Base-by-base conservation (phyloP, 805 yeast species). In the Pichia californica region DNA sequence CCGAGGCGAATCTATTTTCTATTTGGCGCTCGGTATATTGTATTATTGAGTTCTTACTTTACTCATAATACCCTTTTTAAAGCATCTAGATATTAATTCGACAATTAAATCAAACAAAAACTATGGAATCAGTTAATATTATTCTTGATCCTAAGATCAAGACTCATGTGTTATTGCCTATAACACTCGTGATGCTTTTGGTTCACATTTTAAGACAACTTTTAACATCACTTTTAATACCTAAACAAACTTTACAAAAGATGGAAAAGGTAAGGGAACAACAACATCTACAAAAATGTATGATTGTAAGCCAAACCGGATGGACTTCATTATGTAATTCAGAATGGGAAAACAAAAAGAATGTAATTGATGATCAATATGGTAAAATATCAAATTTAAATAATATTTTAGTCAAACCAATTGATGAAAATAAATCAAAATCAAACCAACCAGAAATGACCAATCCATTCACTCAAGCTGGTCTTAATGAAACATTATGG, bases 81-180 rank as follows among this genome's bases (percentile, higher is more conserved):
- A n/a, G n/a, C n/a, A n/a, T n/a, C n/a, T n/a, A n/a, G n/a, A n/a
- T n/a, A n/a, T n/a, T n/a, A n/a, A n/a, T n/a, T 9, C 2, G 9
- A 23, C 25, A 2, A 23, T 23, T 3, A 23, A 7, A 23, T 7
- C 9, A 7, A 23, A 23, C 25, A 7, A 23, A 31, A 7, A 32
- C 29, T 33, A 47, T 45, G 45, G 36, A 40, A 16, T 52, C 51
- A 26, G 76, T 80, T 2, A 83, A 79, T 42, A 61, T 83, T 18
- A 63, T 80, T 14, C 67, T 91, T 36, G 98, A 91, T 57, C 95
- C 96, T 5, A 74, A 77, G 42, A 69, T 93, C 48, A 82, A 84
- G 59, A 75, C 79, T 54, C 91, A 98, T 97, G 98, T 88, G 26
- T 68, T 93, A 15, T 61, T 88, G 29, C 99, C 99, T 20, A 89